A percentile compares a stretch with the other conserved stretches of the same genome.
Conservation (phyloP, 2,329 filamentous ascomycete species). For the Endothia cerciana region DNA sequence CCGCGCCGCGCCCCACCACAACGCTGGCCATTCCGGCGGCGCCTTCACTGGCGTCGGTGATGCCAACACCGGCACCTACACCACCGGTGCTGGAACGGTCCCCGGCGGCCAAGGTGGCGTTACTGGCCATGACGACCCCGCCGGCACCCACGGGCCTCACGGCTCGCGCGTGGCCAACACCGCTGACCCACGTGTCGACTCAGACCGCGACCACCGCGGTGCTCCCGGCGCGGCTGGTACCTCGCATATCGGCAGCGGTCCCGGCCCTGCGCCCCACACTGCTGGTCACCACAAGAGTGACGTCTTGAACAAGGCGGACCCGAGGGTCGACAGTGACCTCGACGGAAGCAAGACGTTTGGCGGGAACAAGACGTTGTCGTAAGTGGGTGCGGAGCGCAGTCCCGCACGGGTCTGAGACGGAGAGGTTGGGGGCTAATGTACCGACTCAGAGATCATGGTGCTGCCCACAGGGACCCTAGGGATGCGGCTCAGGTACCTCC, state of each 20-base stretch:
- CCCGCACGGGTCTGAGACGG: too few species aligned
- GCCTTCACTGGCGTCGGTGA: neutral
- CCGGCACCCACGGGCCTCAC: conserved; percentile 40
- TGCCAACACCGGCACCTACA: conserved; percentile 18
- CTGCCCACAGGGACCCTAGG: conserved; percentile 47
- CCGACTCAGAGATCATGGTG: neutral
- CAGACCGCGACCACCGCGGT: conserved; percentile 40
- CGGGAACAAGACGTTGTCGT: conserved; percentile 54
- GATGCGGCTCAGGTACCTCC: conserved; percentile 63
- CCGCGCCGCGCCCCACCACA: conserved; percentile 34
- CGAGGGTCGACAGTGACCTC: conserved; percentile 58
- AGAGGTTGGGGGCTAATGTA: neutral
- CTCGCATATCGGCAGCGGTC: conserved; percentile 27
- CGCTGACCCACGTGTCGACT: conserved; percentile 43
- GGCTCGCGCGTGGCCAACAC: conserved; percentile 42
- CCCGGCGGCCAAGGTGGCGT: conserved; percentile 26
- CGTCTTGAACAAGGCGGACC: conserved; percentile 58
- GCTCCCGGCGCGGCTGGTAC: conserved; percentile 30
- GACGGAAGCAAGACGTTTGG: conserved; percentile 59
- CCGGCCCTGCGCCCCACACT: conserved; percentile 48
- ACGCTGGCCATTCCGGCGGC: conserved; percentile 35
- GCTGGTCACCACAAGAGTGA: conserved; percentile 58
- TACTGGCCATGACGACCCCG: conserved; percentile 39
- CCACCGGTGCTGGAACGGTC: conserved; percentile 28
- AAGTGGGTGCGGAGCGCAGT: conserved; percentile 41